Evolutionary conservation across 495 filamentous ascomycete genomes (phyloP).

Genomic region (Terfezia claveryi): DNA sequence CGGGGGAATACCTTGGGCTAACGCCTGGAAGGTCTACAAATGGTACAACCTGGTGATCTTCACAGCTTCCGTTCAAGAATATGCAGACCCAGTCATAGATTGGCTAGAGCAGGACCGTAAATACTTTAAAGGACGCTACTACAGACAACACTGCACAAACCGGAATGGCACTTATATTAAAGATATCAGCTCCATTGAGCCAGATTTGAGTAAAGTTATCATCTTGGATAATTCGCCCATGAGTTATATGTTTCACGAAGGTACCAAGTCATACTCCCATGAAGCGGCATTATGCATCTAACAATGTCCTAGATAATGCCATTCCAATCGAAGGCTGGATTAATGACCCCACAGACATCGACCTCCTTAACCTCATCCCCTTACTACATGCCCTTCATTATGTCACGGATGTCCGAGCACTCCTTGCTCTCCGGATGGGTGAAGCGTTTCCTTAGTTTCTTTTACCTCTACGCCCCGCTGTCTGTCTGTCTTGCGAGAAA

Average conservation of each 20-base stretch:
- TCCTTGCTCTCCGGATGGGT: constrained; percentile 69
- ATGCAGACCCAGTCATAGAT: constrained; percentile 96
- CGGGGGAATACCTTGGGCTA: not conserved
- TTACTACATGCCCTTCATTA: constrained; percentile 87
- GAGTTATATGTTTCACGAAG: constrained; percentile 98
- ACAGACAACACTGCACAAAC: constrained; percentile 88
- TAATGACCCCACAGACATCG: constrained; percentile 72
- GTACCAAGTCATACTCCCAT: constrained; percentile 24
- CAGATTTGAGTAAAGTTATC: constrained; percentile 90
- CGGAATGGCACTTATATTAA: constrained; percentile 94
- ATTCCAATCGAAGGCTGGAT: constrained; percentile 91
- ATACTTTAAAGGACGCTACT: constrained; percentile 79
- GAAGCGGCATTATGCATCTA: constrained; percentile 1
- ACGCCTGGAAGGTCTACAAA: constrained; percentile 42
- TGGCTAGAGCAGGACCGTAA: constrained; percentile 94
- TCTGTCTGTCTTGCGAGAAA: too few relatives aligned
- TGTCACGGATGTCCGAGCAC: constrained; percentile 77
- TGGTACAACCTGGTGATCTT: constrained; percentile 98
- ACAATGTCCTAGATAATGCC: constrained; percentile 48
- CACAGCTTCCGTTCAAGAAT: constrained; percentile 93
- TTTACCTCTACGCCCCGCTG: too few relatives aligned
- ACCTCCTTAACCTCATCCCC: constrained; percentile 78
- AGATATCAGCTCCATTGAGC: constrained; percentile 85
- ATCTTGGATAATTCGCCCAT: constrained; percentile 95
- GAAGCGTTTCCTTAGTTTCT: constrained; percentile 25